These are phyloP conservation scores for Wickerhamiella parazyma DNA, from an alignment of 805 yeast species.

Conservation along the genomic window DNA sequence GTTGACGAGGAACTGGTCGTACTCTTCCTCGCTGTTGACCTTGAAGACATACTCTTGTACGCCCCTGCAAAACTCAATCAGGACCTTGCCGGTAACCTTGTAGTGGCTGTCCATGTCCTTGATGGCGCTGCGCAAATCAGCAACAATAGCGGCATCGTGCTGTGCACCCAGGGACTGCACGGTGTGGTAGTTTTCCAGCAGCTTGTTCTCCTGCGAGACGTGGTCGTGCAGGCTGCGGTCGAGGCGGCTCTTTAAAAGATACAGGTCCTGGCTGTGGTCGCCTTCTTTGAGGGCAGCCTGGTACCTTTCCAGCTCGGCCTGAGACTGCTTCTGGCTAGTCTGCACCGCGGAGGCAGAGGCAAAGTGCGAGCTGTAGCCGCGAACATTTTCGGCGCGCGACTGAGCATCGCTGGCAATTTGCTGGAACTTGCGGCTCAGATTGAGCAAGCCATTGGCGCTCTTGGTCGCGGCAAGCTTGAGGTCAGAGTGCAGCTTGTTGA, in stretches of 20 bases:
- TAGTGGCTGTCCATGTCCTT: slow-evolving; percentile 56
- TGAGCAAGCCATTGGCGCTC: neutral
- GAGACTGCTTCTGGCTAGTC: slow-evolving; percentile 28
- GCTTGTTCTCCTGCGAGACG: slow-evolving; percentile 66
- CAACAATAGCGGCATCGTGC: slow-evolving; percentile 73
- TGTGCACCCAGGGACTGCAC: slow-evolving; percentile 79
- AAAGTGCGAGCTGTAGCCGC: slow-evolving; percentile 2
- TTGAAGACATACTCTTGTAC: slow-evolving; percentile 64
- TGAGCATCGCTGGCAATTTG: slow-evolving; percentile 1
- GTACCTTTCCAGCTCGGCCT: slow-evolving; percentile 36
- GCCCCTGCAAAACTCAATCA: slow-evolving; percentile 40
- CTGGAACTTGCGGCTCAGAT: neutral
- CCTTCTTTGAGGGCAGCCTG: slow-evolving; percentile 12
- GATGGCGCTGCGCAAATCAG: slow-evolving; percentile 74
- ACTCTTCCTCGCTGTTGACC: slow-evolving; percentile 62
- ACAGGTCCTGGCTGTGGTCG: slow-evolving; percentile 46
- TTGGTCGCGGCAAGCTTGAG: slow-evolving; percentile 43
- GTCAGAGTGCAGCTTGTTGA: slow-evolving; percentile 43
- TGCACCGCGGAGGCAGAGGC: neutral
- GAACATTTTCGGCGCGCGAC: slow-evolving; percentile 6
- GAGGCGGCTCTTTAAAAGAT: slow-evolving; percentile 50
- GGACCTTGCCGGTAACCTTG: slow-evolving; percentile 29
- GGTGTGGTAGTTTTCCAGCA: slow-evolving; percentile 80
- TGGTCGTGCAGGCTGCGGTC: slow-evolving; percentile 71
- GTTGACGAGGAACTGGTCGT: slow-evolving; percentile 69